Evolutionary conservation across 805 yeast species (phyloP), one percentile per base, ranked within the genome.

Genomic region (Cyberlindnera xishuangbannaensis): DNA sequence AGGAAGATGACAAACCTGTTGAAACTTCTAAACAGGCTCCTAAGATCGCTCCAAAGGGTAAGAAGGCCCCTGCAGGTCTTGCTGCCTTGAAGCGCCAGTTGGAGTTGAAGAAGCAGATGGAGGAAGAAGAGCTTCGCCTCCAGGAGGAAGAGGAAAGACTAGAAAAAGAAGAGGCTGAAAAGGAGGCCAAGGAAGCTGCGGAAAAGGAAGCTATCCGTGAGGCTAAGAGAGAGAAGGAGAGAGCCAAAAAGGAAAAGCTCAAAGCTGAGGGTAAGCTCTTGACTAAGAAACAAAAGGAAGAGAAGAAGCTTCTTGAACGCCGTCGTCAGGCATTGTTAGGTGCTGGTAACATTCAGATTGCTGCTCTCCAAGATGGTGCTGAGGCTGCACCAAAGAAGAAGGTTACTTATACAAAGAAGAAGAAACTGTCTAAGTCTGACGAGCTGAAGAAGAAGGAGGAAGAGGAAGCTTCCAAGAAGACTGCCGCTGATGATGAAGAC

Each of bases 221-320:
- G 25, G 69, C 67, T 10, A 90, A 83, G 73, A 85, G 78, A 52
- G 98, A 92, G 61, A 83, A 76, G 57, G 97, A 90, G 53, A 82
- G 73, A 62, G 71, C 73, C 39, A 87, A 83, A 69, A 81, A 75
- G 47, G 98, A 92, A 52, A 90, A 85, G 64, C 76, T 92, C 58
- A 85, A 84, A 64, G 92, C 96, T 22, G 97, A 90, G 63, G 99
- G 99, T 54, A 92, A 92, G 57, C 77, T 80, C 35, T 65, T 92
- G 55, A 83, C 96, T 39, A 92, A 85, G 67, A 90, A 88, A 57
- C 98, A 92, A 69, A 86, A 83, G 63, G 95, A 87, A 61, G 95
- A 87, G 58, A 83, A 84, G 65, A 84, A 78, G 34, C 61, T 78
- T 25, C 74, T 79, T 51, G 97, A 90, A 55, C 83, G 83, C 57